Conservation (phyloP, 2,329 filamentous ascomycete species). For the Fusarium chlamydosporum region DNA sequence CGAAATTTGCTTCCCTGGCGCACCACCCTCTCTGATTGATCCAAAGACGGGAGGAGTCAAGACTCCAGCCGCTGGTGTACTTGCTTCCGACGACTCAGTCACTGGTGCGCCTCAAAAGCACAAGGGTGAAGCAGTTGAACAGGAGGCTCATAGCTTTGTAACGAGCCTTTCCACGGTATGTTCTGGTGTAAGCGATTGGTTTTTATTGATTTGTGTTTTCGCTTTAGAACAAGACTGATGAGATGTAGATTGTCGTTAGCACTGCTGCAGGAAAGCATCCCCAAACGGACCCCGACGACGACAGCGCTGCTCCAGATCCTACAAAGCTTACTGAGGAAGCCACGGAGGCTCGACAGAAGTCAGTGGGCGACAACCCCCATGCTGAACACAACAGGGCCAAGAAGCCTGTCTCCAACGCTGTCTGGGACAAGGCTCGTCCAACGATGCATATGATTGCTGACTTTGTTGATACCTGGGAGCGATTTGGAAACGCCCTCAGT, state of each 20-base stretch:
- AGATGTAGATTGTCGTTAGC: conserved; percentile 72
- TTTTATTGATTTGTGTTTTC: background rate
- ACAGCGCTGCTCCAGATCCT: conserved; percentile 68
- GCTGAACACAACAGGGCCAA: conserved; percentile 78
- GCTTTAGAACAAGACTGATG: conserved; percentile 2
- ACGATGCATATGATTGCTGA: conserved; percentile 73
- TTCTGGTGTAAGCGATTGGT: conserved; percentile 49
- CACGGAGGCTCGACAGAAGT: conserved; percentile 59
- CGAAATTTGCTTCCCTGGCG: conserved; percentile 78
- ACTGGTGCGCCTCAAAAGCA: conserved; percentile 88
- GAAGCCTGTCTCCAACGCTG: conserved; percentile 79
- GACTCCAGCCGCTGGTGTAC: conserved; percentile 80
- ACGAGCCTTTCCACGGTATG: conserved; percentile 70
- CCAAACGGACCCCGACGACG: conserved; percentile 70
- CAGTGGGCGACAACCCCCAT: conserved; percentile 62
- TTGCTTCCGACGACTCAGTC: conserved; percentile 81
- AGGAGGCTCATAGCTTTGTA: conserved; percentile 86
- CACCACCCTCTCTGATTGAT: conserved; percentile 80
- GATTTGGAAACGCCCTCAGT: conserved; percentile 70
- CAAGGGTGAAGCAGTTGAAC: conserved; percentile 86
- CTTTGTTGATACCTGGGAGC: conserved; percentile 65
- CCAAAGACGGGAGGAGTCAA: conserved; percentile 79
- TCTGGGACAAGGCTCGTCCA: conserved; percentile 82
- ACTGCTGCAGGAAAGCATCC: conserved; percentile 84
- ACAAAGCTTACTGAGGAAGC: conserved; percentile 57